phyloP scores from a whole-genome alignment of 306 rosid genomes.

The Citrullus mucosospermus region DNA sequence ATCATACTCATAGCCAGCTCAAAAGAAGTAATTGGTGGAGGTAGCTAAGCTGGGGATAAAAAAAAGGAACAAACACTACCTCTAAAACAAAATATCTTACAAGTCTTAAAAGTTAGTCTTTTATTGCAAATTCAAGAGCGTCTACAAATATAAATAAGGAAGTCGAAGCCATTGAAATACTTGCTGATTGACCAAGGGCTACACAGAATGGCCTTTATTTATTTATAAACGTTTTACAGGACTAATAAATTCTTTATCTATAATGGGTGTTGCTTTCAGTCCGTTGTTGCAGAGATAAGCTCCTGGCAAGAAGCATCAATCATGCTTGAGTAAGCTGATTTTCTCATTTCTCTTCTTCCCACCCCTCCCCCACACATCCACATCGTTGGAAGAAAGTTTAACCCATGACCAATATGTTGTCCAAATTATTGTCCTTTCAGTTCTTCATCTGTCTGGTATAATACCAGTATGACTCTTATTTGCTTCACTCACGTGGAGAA shows the following conservation, averaged over 20 bases:
- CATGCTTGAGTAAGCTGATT: constrained; percentile 68
- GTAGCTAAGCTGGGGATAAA: neutral
- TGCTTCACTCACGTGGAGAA: neutral
- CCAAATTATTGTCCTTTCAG: neutral
- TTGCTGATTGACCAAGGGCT: neutral
- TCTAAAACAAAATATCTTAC: neutral
- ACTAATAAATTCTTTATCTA: neutral
- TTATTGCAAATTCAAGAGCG: neutral
- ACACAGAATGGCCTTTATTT: neutral
- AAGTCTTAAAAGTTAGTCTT: neutral
- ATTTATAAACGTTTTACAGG: neutral
- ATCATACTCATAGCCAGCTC: neutral
- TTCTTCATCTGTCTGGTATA: neutral
- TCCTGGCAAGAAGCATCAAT: constrained; percentile 87
- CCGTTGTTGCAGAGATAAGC: constrained; percentile 88
- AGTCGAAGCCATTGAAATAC: neutral
- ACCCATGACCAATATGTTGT: neutral
- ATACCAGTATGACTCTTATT: neutral
- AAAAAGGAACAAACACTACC: neutral
- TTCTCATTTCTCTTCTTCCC: neutral
- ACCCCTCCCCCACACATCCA: neutral
- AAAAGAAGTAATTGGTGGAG: neutral
- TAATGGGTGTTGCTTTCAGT: constrained; percentile 37
- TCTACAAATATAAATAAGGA: neutral
- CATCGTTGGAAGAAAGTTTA: neutral